phyloP scores from a whole-genome alignment of 148 eudicot genomes.

The Talinum fruticosum region DNA sequence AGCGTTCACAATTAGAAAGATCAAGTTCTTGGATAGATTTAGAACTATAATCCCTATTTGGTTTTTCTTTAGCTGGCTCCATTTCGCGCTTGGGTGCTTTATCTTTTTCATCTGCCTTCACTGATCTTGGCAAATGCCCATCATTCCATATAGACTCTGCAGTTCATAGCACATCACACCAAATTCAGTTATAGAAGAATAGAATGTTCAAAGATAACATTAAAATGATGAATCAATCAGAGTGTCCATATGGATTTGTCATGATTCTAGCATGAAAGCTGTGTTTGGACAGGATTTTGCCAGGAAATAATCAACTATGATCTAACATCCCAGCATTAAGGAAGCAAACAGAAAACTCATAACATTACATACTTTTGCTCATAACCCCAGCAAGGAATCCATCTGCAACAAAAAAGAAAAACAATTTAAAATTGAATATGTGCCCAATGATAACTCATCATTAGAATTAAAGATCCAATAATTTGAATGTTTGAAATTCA shows the following conservation, averaged over 20 bases:
- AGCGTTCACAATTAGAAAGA: slow-evolving; percentile 80
- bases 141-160: slow-evolving; percentile 76
- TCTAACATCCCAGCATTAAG: background rate
- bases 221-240: background rate
- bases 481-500: background rate
- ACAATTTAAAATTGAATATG: background rate
- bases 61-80: slow-evolving; percentile 69
- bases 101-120: slow-evolving; percentile 68
- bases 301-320: background rate
- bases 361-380: slow-evolving; percentile 71
- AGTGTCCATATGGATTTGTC: background rate
- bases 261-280: background rate
- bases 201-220: background rate
- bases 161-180: background rate
- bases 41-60: slow-evolving; percentile 30
- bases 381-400: slow-evolving; percentile 93
- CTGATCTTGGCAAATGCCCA: slow-evolving; percentile 49
- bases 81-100: slow-evolving; percentile 67
- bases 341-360: background rate
- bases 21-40: slow-evolving; percentile 98
- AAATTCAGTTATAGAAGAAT: background rate
- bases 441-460: background rate
- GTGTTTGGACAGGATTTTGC: background rate
- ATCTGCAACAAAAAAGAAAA: slow-evolving; percentile 47
- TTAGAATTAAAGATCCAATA: background rate